These are phyloP conservation scores for Crataegus laevigata DNA, from an alignment of 306 rosid genomes.

Conservation along the genomic window DNA sequence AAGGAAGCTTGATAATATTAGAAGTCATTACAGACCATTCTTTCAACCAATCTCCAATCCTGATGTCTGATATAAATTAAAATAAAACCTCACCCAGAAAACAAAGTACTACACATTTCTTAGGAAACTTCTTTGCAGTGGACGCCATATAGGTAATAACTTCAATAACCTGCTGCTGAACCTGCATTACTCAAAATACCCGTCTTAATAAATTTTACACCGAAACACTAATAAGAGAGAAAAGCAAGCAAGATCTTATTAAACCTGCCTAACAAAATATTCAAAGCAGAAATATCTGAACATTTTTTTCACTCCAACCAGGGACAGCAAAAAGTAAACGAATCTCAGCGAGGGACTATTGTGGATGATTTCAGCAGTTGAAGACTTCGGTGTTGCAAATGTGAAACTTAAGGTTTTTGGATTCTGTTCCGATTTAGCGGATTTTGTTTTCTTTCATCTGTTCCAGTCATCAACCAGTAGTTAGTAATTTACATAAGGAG, in stretches of 20 bases:
- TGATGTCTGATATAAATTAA: background rate
- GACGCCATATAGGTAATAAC: conserved; percentile 65
- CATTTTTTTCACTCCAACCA: conserved; percentile 99
- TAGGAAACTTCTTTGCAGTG: conserved; percentile 67
- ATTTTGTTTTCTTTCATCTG: background rate
- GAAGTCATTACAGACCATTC: too few species aligned
- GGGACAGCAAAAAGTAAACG: conserved; percentile 82
- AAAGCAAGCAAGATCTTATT: background rate
- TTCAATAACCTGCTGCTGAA: conserved; percentile 96
- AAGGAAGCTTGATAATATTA: too few species aligned
- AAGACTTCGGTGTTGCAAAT: conserved; percentile 88
- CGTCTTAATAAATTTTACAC: conserved; percentile 1
- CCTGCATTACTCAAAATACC: conserved; percentile 47
- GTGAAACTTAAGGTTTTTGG: conserved; percentile 75
- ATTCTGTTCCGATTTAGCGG: conserved; percentile 1
- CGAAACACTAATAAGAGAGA: background rate
- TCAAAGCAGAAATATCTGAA: conserved; percentile 57
- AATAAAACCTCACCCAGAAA: conserved; percentile 58
- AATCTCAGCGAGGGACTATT: conserved; percentile 88
- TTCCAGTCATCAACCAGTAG: background rate
- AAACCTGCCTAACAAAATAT: conserved; percentile 8
- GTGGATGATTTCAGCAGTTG: conserved; percentile 97
- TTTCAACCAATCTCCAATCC: background rate
- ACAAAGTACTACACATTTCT: conserved; percentile 92
- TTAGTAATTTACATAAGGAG: conserved; percentile 6